Percentiles rank a stretch among this genome's conserved stretches.
Conservation (phyloP, 768 basidiomycete species). For the Boletus huronensis region DNA sequence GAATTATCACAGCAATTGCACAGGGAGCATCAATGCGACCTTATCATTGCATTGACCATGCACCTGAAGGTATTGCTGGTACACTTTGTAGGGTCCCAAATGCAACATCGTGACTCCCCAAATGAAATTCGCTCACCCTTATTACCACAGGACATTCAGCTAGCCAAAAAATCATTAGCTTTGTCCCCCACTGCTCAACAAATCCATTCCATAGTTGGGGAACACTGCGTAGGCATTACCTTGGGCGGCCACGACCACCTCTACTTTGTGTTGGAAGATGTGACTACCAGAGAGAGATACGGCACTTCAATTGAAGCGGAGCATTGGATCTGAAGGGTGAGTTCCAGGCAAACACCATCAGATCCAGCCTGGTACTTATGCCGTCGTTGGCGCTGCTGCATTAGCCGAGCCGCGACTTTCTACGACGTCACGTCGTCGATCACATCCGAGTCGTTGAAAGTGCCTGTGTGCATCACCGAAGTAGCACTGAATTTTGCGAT, state of each 20-base stretch:
- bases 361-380: no score
- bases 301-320: conserved; percentile 44
- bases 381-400: no score
- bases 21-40: no score
- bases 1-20: no score
- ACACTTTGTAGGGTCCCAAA: no score
- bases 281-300: conserved; percentile 63
- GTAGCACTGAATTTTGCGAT: conserved; percentile 68
- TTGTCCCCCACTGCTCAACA: conserved; percentile 54
- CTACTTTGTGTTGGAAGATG: conserved; percentile 68
- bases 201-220: conserved; percentile 37
- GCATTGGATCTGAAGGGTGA: conserved; percentile 67
- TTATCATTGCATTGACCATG: no score
- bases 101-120: no score
- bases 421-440: no score
- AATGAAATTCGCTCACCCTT: conserved; percentile 3
- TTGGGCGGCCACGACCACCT: conserved; percentile 89
- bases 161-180: conserved; percentile 63
- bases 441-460: no score
- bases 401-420: no score
- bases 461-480: conserved; percentile 69
- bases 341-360: no score
- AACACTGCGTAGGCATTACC: conserved; percentile 78
- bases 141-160: conserved; percentile 54
- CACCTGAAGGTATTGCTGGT: no score